These are phyloP conservation scores for Sphagnum tenellum DNA, from an alignment of 225 moss, liverwort and hornwort species.

Conservation along the genomic window DNA sequence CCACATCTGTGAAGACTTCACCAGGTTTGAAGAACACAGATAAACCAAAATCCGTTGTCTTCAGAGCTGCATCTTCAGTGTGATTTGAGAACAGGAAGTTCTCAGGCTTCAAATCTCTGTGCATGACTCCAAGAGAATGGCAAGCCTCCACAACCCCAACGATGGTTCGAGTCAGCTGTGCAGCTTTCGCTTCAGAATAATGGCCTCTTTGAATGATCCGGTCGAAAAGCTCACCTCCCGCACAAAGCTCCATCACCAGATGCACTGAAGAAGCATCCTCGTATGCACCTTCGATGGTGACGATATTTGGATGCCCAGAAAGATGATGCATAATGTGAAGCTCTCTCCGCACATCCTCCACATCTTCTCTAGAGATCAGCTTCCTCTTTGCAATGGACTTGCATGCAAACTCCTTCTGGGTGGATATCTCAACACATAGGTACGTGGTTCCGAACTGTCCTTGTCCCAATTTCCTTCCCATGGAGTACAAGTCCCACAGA, in stretches of 20 bases:
- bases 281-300: neutral
- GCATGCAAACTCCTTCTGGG: constrained; percentile 2
- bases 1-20: neutral
- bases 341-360: constrained; percentile 10
- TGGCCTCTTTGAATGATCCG: constrained; percentile 4
- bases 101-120: constrained; percentile 6
- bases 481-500: neutral
- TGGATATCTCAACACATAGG: neutral
- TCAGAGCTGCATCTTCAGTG: constrained; percentile 1
- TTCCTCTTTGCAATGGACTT: constrained; percentile 7
- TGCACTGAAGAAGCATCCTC: constrained; percentile 2
- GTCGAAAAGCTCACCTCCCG: constrained; percentile 5
- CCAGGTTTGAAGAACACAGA: constrained; percentile 7
- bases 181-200: constrained; percentile 1
- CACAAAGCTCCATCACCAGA: constrained; percentile 9
- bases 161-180: constrained; percentile 1
- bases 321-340: constrained; percentile 7
- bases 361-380: constrained; percentile 5
- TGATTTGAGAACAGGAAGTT: constrained; percentile 5
- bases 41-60: constrained; percentile 1
- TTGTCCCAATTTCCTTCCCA: constrained; percentile 5
- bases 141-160: constrained; percentile 5
- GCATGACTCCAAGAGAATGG: constrained; percentile 5
- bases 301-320: constrained; percentile 6
- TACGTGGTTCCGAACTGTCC: constrained; percentile 7